Evolutionary conservation across 208 protist genomes (phyloP), one percentile per base, ranked within the genome.

Genomic region (Crithidia expoeki): DNA sequence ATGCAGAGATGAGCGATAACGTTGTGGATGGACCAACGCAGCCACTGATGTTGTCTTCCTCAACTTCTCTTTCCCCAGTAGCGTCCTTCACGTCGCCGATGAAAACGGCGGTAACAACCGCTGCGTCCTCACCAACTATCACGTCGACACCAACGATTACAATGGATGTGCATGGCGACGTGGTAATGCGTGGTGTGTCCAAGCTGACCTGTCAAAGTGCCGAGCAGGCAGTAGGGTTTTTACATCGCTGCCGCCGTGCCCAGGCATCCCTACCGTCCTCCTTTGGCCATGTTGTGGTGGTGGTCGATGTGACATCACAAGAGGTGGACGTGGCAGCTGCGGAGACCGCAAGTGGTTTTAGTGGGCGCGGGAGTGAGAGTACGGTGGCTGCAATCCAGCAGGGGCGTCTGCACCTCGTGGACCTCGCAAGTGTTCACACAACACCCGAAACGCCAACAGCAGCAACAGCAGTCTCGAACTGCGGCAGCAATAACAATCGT

Each of bases 321-420:
- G 72, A 77, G 17, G 36, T 67, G 16, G 62, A 70, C 19, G 44
- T 32, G 42, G 52, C 38, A 1, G 49, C 23, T n/a, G 34, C n/a
- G 27, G 77, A 84, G 57, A n/a, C n/a, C n/a, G n/a, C n/a, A 9
- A 47, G 14, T 17, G 42, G 16, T 47, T 9, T 5, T 17, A 17
- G 12, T 17, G 16, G 3, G 42, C 42, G 3, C 16, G 16, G 3
- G 16, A n/a, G 42, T 5, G 42, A 17, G n/a, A 81, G 80, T 23
- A 49, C 86, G 21, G 73, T 84, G 17, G 25, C 60, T 11, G 64
- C 33, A 17, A 1, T 49, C 25, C 71, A 44, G 10, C 49, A 21
- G n/a, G 65, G 50, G 76, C 85, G 40, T 88, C 74, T 98, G 74
- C 80, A 97, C 72, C 74, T 98, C 44, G 93, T 99, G 2, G 96